Evolutionary conservation across 2,329 filamentous ascomycete species (phyloP).

Genomic region (Aureobasidium uvarum): DNA sequence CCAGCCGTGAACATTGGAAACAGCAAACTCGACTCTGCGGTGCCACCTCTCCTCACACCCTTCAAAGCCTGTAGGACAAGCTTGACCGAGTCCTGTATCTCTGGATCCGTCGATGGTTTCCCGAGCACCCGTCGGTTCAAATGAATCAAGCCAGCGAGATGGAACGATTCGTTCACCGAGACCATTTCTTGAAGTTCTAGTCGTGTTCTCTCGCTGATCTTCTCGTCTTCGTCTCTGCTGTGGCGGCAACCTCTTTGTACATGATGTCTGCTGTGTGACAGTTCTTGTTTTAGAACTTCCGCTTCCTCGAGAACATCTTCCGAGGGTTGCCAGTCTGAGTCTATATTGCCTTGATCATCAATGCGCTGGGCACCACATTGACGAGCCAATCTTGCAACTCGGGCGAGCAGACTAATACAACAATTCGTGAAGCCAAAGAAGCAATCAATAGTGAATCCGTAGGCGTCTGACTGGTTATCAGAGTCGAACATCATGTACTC

Average conservation of each 20-base stretch:
- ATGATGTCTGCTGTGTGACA: constrained; percentile 54
- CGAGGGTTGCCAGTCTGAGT: constrained; percentile 59
- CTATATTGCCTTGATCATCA: constrained; percentile 51
- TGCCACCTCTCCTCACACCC: constrained; percentile 63
- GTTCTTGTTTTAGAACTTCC: constrained; percentile 58
- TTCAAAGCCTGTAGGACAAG: constrained; percentile 63
- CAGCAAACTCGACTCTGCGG: constrained; percentile 70
- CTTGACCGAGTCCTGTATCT: constrained; percentile 62
- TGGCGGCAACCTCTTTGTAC: constrained; percentile 46
- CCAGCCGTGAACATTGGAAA: constrained; percentile 84
- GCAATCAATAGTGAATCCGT: constrained; percentile 72
- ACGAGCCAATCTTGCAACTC: constrained; percentile 68
- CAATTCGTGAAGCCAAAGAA: constrained; percentile 74
- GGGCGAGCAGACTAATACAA: constrained; percentile 67
- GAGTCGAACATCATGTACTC: constrained; percentile 47
- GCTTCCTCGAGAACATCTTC: constrained; percentile 57
- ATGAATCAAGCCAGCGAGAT: constrained; percentile 75
- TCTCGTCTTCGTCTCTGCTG: constrained; percentile 39
- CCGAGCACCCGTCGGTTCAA: constrained; percentile 71
- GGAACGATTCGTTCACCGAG: constrained; percentile 74
- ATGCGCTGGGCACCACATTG: constrained; percentile 66
- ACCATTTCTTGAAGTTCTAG: constrained; percentile 57
- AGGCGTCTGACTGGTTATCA: constrained; percentile 54
- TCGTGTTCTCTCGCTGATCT: constrained; percentile 39
- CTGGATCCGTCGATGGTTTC: constrained; percentile 54